A percentile compares a stretch with the other conserved stretches of the same genome.
Evolutionary conservation across 495 filamentous ascomycete species (phyloP).

Genomic region (Ramalina peruviana): DNA sequence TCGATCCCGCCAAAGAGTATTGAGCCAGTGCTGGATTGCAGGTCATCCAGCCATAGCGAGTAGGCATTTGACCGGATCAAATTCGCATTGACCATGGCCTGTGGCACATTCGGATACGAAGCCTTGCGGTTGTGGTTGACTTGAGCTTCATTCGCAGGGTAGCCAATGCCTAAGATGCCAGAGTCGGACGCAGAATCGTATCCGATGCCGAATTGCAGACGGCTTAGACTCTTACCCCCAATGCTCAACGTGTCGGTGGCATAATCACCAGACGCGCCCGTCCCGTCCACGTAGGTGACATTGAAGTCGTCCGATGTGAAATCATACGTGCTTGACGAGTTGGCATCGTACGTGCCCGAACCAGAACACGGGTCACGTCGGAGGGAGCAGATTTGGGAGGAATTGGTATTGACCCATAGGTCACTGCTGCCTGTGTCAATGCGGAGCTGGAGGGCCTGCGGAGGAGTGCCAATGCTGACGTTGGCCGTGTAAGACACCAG

Average conservation of each 20-base stretch:
- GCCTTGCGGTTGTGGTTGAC: constrained; percentile 42
- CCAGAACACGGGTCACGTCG: constrained; percentile 33
- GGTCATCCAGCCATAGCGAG: constrained; percentile 43
- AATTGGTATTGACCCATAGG: constrained; percentile 41
- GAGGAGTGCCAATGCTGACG: constrained; percentile 56
- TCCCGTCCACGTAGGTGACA: constrained; percentile 83
- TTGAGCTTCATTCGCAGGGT: constrained; percentile 66
- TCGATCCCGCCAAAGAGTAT: constrained; percentile 92
- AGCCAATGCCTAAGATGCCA: constrained; percentile 90
- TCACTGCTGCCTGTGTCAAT: constrained; percentile 83
- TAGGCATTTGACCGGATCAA: constrained; percentile 72
- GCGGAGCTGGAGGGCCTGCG: constrained; percentile 48
- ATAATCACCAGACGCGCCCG: constrained; percentile 71
- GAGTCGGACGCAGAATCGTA: constrained; percentile 55
- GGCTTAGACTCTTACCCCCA: constrained; percentile 42
- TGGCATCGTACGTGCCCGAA: constrained; percentile 58
- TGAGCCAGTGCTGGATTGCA: constrained; percentile 54
- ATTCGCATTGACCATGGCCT: constrained; percentile 53
- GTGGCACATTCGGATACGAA: constrained; percentile 68
- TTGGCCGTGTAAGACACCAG: constrained; percentile 48
- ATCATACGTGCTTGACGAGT: constrained; percentile 64
- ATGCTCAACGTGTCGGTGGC: constrained; percentile 64
- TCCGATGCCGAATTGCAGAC: constrained; percentile 78
- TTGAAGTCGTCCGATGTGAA: constrained; percentile 71
- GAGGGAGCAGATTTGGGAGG: constrained; percentile 7